A percentile compares a stretch with the other conserved stretches of the same genome.
Evolutionary conservation across 2,329 filamentous ascomycete species (phyloP).

Genomic region (Microsporum canis): DNA sequence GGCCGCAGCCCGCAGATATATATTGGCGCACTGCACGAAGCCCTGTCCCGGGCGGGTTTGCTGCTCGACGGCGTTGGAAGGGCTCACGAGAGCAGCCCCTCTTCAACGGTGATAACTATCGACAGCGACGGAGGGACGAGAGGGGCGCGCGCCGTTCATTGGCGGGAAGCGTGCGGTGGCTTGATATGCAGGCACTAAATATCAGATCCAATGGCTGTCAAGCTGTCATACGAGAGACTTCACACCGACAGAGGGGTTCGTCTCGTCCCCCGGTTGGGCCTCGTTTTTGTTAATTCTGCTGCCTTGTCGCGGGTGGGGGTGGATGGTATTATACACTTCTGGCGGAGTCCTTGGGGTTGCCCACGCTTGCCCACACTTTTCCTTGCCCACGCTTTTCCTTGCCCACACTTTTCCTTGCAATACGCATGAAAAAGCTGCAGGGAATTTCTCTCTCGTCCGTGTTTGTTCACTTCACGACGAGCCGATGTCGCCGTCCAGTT

Average conservation of each 20-base stretch:
- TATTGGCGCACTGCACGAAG: too few species aligned
- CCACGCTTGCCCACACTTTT: too few species aligned
- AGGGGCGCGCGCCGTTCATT: background rate
- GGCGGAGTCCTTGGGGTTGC: too few species aligned
- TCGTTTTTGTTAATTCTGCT: background rate
- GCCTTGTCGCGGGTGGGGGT: background rate
- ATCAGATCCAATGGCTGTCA: background rate
- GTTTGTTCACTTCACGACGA: background rate
- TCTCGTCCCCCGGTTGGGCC: background rate
- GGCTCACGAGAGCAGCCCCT: background rate
- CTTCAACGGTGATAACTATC: background rate
- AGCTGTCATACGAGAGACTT: background rate
- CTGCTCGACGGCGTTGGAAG: background rate
- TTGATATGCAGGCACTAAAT: slow-evolving; percentile 2
- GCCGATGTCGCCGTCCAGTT: background rate
- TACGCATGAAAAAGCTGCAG: background rate
- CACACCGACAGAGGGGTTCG: background rate
- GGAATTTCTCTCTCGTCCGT: background rate
- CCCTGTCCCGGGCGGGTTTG: too few species aligned
- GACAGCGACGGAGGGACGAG: background rate
- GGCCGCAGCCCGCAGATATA: background rate
- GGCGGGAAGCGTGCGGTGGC: background rate
- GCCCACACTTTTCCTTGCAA: background rate
- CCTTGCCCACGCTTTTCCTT: background rate
- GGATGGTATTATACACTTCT: background rate